Conservation (phyloP, 1,284 basidiomycete species). For the Thelephora terrestris region DNA sequence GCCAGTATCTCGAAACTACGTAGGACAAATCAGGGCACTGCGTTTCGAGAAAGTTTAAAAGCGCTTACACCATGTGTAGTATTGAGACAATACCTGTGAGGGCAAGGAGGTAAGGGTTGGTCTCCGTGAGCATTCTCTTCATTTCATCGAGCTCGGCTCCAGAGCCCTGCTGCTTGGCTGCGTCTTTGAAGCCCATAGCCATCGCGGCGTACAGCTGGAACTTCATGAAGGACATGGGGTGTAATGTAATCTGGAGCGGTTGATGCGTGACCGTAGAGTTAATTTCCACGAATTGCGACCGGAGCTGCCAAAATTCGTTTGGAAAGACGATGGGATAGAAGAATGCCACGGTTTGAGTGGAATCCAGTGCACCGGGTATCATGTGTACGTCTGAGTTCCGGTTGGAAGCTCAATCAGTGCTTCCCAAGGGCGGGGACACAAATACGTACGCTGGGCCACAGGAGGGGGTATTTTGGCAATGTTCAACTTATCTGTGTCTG, state of each 20-base stretch:
- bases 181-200: conserved; percentile 76
- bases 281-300: conserved; percentile 70
- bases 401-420: background rate
- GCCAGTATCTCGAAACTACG: conserved; percentile 86
- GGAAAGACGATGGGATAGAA: conserved; percentile 82
- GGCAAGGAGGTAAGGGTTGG: conserved; percentile 83
- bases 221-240: conserved; percentile 79
- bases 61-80: conserved; percentile 73
- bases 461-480: conserved; percentile 54
- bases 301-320: conserved; percentile 92
- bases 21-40: conserved; percentile 1
- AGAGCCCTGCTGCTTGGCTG: conserved; percentile 61
- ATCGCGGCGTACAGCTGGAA: conserved; percentile 79
- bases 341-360: conserved; percentile 48
- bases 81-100: conserved; percentile 77
- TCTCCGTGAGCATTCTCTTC: conserved; percentile 91
- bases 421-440: background rate
- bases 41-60: background rate
- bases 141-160: conserved; percentile 83
- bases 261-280: conserved; percentile 66
- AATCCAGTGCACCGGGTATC: conserved; percentile 46
- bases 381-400: conserved; percentile 47
- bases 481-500: conserved; percentile 52
- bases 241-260: conserved; percentile 76
- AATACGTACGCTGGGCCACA: conserved; percentile 46